Evolutionary conservation across 768 basidiomycete species (phyloP).

Genomic region (Lactarius quietus): DNA sequence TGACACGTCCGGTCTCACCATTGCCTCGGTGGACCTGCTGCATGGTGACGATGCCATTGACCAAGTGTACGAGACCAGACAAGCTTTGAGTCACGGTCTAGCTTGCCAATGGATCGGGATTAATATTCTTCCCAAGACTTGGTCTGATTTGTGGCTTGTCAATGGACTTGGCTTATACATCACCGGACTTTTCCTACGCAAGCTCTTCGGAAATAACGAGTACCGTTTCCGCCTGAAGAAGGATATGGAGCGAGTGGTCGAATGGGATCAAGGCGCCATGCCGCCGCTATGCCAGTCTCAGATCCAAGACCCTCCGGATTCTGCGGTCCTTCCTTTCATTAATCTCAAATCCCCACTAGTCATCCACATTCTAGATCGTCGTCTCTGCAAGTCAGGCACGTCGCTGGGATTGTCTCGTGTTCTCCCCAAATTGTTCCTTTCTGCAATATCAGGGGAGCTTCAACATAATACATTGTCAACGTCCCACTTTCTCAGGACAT

Average conservation of each 20-base stretch:
- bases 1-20: slow-evolving; percentile 78
- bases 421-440: slow-evolving; percentile 90
- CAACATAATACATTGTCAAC: slow-evolving; percentile 84
- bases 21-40: slow-evolving; percentile 76
- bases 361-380: slow-evolving; percentile 90
- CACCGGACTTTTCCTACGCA: slow-evolving; percentile 80
- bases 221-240: slow-evolving; percentile 93
- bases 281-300: slow-evolving; percentile 93
- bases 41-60: slow-evolving; percentile 89
- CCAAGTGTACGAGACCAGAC: slow-evolving; percentile 87
- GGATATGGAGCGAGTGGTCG: slow-evolving; percentile 90
- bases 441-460: slow-evolving; percentile 89
- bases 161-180: slow-evolving; percentile 92
- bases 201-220: slow-evolving; percentile 92
- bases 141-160: slow-evolving; percentile 96
- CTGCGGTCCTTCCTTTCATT: slow-evolving; percentile 76
- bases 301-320: slow-evolving; percentile 77
- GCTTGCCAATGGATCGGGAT: slow-evolving; percentile 97
- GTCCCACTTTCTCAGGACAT: slow-evolving; percentile 84
- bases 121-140: slow-evolving; percentile 90
- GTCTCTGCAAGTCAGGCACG: slow-evolving; percentile 92
- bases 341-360: slow-evolving; percentile 96
- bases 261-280: slow-evolving; percentile 83
- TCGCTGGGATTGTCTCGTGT: slow-evolving; percentile 92
- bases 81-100: slow-evolving; percentile 79